phyloP scores from a whole-genome alignment of 2,329 filamentous ascomycete genomes.

The Elsinoe arachidis region DNA sequence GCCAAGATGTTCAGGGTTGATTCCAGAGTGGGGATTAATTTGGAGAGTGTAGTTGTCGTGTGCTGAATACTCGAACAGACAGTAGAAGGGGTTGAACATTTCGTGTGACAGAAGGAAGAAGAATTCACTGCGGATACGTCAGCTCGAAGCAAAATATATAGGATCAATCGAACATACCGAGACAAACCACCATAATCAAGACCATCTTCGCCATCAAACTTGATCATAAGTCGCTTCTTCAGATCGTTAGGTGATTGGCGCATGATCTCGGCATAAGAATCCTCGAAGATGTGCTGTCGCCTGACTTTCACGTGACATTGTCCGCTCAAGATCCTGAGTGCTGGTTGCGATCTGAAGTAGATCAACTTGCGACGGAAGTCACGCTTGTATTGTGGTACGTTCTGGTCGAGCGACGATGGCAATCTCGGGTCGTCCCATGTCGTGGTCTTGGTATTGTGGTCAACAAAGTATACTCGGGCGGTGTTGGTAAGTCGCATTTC shows the following conservation, averaged over 20 bases:
- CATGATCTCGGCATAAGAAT: slow-evolving; percentile 98
- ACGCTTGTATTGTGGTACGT: slow-evolving; percentile 98
- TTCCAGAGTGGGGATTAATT: slow-evolving; percentile 98
- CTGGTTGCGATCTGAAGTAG: slow-evolving; percentile 97
- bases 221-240: slow-evolving; percentile 99
- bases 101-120: slow-evolving; percentile 98
- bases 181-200: slow-evolving; percentile 96
- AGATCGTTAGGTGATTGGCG: slow-evolving; percentile 88
- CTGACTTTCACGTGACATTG: slow-evolving; percentile 98
- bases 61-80: slow-evolving; percentile 96
- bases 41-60: slow-evolving; percentile 99
- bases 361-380: slow-evolving; percentile 97
- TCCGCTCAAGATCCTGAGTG: slow-evolving; percentile 86
- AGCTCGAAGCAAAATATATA: slow-evolving; percentile 19
- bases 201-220: slow-evolving; percentile 97
- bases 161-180: slow-evolving; percentile 38
- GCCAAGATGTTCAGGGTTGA: slow-evolving; percentile 97
- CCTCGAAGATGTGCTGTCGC: slow-evolving; percentile 94
- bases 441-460: slow-evolving; percentile 99
- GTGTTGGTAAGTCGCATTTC: slow-evolving; percentile 99
- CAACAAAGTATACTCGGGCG: slow-evolving; percentile 94
- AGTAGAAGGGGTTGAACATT: slow-evolving; percentile 99
- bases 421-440: slow-evolving; percentile 97
- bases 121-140: slow-evolving; percentile 62
- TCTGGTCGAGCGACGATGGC: slow-evolving; percentile 92